Base-by-base conservation (phyloP, 2,329 filamentous ascomycete genomes). In the Byssothecium circinans region DNA sequence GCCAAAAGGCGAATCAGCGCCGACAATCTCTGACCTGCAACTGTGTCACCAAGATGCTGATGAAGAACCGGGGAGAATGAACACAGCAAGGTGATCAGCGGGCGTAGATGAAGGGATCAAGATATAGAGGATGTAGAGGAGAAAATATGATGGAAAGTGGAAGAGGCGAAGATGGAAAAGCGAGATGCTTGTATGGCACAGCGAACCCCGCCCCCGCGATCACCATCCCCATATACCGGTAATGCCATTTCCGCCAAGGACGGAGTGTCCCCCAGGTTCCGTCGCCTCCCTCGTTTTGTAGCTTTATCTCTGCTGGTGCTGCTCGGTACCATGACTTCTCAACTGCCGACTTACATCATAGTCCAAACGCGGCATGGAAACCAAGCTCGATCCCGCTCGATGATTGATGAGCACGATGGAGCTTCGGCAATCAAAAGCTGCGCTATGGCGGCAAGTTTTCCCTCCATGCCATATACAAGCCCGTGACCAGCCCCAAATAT, bases 271-370 rank as follows among this genome's bases (percentile, higher is more conserved):
- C 29, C 29, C 53, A 39, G 32, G 35, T 27, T 22, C 20, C 18
- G n/a, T 27, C 32, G 22, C 20, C 19, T 46, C 33, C 30, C 23
- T 23, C 33, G 19, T 15, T 11, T 12, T 15, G 33, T 29, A n/a
- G 42, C 42, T 43, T 52, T 48, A 45, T 52, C 47, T 47, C 50
- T 50, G 39, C 40, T 33, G 41, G 27, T 33, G 40, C 39, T 18
- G 29, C 30, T 34, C 40, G 11, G 15, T 50, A 41, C 40, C 15
- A 36, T 20, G 23, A 25, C 22, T 50, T 8, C 36, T 25, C 51
- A 57, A 57, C 54, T 57, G 54, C 54, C 54, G 54, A 55, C 39
- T 35, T 47, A 38, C 52, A 57, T 54, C 49, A 43, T 53, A 40
- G 27, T 42, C 42, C 23, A 29, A 8, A 19, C 6, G 32, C 15